Evolutionary conservation across 2,329 filamentous ascomycete genomes (phyloP).

Genomic region (Zalaria obscura): DNA sequence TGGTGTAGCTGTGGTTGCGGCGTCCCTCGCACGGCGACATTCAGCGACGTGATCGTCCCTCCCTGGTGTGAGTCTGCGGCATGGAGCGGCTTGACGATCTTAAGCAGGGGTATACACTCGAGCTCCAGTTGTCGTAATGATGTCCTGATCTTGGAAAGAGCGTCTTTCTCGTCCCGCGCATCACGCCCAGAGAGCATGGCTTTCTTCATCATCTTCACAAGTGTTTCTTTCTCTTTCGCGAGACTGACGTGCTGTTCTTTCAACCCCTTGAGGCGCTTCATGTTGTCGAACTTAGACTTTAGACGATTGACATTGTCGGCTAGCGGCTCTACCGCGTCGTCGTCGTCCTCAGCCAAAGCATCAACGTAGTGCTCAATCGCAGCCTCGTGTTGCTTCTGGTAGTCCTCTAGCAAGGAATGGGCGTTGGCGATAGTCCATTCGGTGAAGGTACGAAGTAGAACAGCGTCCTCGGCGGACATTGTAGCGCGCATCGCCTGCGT

Average conservation of each 20-base stretch:
- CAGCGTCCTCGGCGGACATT: slow-evolving; percentile 1
- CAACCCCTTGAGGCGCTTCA: slow-evolving; percentile 1
- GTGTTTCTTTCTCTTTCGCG: slow-evolving; percentile 2
- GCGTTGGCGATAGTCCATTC: slow-evolving; percentile 2
- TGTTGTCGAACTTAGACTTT: neutral
- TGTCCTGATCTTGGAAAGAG: slow-evolving; percentile 4
- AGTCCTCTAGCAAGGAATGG: neutral
- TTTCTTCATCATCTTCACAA: slow-evolving; percentile 4
- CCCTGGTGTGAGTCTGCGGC: slow-evolving; percentile 1
- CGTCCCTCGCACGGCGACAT: neutral
- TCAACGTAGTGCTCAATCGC: slow-evolving; percentile 4
- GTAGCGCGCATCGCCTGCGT: slow-evolving; percentile 1
- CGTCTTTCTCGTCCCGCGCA: slow-evolving; percentile 2
- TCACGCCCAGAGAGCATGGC: slow-evolving; percentile 4
- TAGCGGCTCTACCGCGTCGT: slow-evolving; percentile 1
- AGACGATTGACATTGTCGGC: neutral
- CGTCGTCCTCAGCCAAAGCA: slow-evolving; percentile 1
- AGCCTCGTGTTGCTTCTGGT: slow-evolving; percentile 1
- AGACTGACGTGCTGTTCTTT: slow-evolving; percentile 1
- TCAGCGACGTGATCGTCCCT: neutral
- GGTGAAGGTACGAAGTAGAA: slow-evolving; percentile 2
- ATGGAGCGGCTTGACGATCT: slow-evolving; percentile 1
- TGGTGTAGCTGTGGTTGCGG: neutral
- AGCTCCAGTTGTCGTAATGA: slow-evolving; percentile 1
- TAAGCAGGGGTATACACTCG: slow-evolving; percentile 3